Evolutionary conservation across 352 stramenopile species (phyloP), one percentile per base, ranked within the genome.

Genomic region (Blastocystis sp.): DNA sequence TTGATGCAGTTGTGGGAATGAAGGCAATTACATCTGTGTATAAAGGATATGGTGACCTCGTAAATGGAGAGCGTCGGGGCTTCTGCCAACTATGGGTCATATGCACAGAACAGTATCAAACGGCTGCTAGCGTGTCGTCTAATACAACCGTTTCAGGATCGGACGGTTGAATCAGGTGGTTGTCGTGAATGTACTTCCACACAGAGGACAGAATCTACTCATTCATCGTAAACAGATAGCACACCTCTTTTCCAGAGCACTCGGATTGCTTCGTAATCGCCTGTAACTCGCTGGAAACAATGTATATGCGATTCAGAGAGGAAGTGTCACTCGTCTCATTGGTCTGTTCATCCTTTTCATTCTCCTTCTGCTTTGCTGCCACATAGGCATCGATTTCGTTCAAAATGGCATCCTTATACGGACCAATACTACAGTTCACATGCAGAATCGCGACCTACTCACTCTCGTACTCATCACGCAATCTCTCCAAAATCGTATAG

Each of bases 151-250:
- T 65, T 81, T 81, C 52, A 5, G 71, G 71, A 17, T 81, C 52
- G 40, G 48, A 21, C 2, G 53, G 34, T 53, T 65, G 40, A 21
- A 81, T 66, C 21, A 62, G 28, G 7, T 65, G 48, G 56, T 81
- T 45, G 43, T 81, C 71, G 38, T 66, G 56, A 81, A 81, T 81
- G 52, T 81, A 81, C 48, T 81, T 81, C 71, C 71, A 81, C 2
- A 64, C 45, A 81, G n/a, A 19, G 21, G 45, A 45, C 17, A 81
- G 17, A 64, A 81, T 81, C 71, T 81, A 41, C 19, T 9, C 2
- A 64, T 34, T 81, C 0, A 64, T 23, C 21, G 19, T n/a, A 48
- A 81, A 28, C 9, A 19, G 17, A 28, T 19, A 38, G 23, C 34
- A 28, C 28, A 65, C 71, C 43, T 81, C 71, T 65, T 45, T 81